A percentile compares a stretch with the other conserved stretches of the same genome.
These are phyloP conservation scores for Linnemannia elongata DNA, from an alignment of 192 early-diverging fungal species.

Conservation along the genomic window DNA sequence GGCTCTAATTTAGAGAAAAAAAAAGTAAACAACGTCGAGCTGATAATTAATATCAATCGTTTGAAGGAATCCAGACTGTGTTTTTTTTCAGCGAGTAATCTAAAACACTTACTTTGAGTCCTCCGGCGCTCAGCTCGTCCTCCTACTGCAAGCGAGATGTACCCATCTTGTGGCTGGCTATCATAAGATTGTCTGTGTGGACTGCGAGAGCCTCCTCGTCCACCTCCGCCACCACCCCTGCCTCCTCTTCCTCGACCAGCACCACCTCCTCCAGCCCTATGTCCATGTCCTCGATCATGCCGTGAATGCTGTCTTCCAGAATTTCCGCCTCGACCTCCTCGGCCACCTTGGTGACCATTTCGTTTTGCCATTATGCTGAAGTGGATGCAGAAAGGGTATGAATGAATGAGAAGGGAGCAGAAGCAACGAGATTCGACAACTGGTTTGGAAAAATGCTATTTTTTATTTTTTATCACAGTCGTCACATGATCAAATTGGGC, in stretches of 20 bases:
- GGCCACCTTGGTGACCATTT: background rate
- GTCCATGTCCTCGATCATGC: constrained; percentile 2
- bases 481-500: constrained; percentile 5
- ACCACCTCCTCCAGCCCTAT: constrained; percentile 9
- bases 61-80: no score
- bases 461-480: background rate
- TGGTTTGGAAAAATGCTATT: background rate
- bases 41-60: no score
- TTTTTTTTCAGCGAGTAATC: background rate
- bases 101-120: background rate
- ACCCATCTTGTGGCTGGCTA: constrained; percentile 4
- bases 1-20: background rate
- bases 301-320: constrained; percentile 8
- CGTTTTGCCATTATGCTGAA: background rate
- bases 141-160: constrained; percentile 15
- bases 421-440: background rate
- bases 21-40: background rate
- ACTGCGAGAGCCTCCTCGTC: background rate
- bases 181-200: background rate
- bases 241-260: constrained; percentile 6
- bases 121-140: background rate
- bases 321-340: constrained; percentile 12
- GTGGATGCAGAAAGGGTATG: background rate
- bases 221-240: constrained; percentile 8
- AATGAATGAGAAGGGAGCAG: background rate